Base-by-base conservation (phyloP, 2,329 filamentous ascomycete species). In the Lasiodiplodia hormozganensis region DNA sequence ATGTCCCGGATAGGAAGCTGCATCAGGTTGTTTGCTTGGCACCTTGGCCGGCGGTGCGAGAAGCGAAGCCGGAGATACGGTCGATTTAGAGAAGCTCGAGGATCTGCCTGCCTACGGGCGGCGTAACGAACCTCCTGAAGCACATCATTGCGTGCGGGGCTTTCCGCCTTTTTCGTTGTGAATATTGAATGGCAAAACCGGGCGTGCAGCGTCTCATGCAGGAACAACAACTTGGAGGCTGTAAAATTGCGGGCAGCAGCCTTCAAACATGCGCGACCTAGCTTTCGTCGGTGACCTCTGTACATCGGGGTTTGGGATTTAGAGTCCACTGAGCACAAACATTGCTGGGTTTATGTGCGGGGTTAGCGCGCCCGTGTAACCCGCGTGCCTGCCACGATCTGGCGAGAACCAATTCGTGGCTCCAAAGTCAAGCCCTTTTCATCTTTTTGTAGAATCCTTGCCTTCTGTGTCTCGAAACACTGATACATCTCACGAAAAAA, bases 41-140 rank as follows among this genome's bases (percentile, higher is more conserved):
- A 52, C 16, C 60, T 64, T 64, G 60, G 60, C 47, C 60, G 28
- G 31, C 58, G 14, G 40, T 18, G 49, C 58, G 60, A 31, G 25
- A 28, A 18, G 43, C 40, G 43, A 49, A 28, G 25, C 40, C 25
- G 40, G 58, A 28, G 58, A 62, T 51, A 21, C 18, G 40, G 58
- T 62, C 58, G 28, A 18, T 62, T 62, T 62, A 51, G 28, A 62
- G 40, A 36, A 62, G 43, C 58, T 49, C 40, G 43, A 31, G 58
- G 58, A 62, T 51, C 21, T 36, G 25, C 25, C 23, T 36, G 58
- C 10, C 2, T 31, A 60, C 38, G 57, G 31, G 38, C 57, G 57
- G 57, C 57, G 36, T 28, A 36, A 21, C 16, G 31, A 16, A 14
- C 16, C 16, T 49, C 40, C 28, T 25, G 36, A 16, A 16, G 56